These are phyloP conservation scores for Apocynum venetum DNA, from an alignment of 257 asterid species.

Conservation along the genomic window DNA sequence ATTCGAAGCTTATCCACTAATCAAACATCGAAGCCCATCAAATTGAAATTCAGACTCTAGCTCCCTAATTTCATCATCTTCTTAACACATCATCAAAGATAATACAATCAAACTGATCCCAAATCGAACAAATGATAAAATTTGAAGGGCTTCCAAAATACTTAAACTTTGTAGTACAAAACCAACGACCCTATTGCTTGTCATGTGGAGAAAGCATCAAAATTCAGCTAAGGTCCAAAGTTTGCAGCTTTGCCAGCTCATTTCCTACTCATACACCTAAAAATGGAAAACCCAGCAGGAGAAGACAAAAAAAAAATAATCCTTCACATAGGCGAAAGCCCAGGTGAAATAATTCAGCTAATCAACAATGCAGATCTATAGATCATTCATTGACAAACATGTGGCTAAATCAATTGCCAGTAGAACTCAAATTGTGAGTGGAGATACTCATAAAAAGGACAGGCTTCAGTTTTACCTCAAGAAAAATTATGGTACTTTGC, in stretches of 20 bases:
- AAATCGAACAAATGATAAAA: background rate
- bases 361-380: conserved; percentile 33
- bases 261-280: background rate
- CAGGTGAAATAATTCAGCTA: conserved; percentile 14
- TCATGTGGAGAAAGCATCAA: conserved; percentile 1
- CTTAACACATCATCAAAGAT: background rate
- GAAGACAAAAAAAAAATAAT: conserved; percentile 15
- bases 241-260: conserved; percentile 12
- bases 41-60: conserved; percentile 5
- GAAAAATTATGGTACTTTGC: background rate
- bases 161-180: conserved; percentile 7
- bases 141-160: background rate
- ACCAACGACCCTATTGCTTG: background rate
- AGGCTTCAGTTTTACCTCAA: conserved; percentile 15
- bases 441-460: conserved; percentile 1
- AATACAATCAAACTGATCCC: background rate
- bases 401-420: background rate
- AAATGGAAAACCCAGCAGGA: conserved; percentile 5
- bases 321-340: conserved; percentile 12
- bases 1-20: background rate
- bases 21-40: conserved; percentile 4
- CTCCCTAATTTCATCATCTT: background rate
- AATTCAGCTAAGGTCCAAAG: conserved; percentile 18
- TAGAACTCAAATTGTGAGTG: conserved; percentile 4
- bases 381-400: conserved; percentile 15